Percentiles rank a stretch among this genome's conserved stretches.
Evolutionary conservation across 176 grass and related monocot species (phyloP).

Genomic region (Musa acuminata): DNA sequence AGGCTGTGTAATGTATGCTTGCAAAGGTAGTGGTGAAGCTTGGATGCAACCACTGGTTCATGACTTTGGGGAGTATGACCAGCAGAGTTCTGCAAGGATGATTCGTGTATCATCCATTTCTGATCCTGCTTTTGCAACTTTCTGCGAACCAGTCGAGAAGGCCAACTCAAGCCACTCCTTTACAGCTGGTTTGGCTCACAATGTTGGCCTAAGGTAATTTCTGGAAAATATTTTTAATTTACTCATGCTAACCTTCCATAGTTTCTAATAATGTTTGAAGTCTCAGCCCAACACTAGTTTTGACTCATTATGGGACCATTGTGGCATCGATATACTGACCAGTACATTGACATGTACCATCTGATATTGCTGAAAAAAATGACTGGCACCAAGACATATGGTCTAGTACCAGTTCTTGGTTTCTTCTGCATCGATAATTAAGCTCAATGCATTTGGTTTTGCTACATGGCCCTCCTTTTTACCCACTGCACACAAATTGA

Average conservation of each 20-base stretch:
- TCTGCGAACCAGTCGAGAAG: conserved; percentile 92
- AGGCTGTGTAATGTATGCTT: conserved; percentile 93
- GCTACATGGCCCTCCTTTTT: background rate
- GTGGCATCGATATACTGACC: too few relatives aligned
- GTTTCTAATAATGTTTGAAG: too few relatives aligned
- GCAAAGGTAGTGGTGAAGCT: conserved; percentile 72
- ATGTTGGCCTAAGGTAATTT: conserved; percentile 69
- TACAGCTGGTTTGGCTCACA: conserved; percentile 66
- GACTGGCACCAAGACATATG: too few relatives aligned
- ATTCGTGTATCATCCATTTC: conserved; percentile 71
- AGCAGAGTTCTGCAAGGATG: conserved; percentile 41
- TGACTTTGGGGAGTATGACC: conserved; percentile 42
- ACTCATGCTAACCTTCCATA: background rate
- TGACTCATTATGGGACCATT: too few relatives aligned
- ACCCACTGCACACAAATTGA: background rate
- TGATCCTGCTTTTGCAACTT: conserved; percentile 73
- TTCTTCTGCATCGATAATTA: too few relatives aligned
- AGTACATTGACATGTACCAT: too few relatives aligned
- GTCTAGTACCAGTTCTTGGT: too few relatives aligned
- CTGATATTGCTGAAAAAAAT: background rate
- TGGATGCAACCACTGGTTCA: conserved; percentile 92
- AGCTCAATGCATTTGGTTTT: too few relatives aligned
- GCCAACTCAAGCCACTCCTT: conserved; percentile 86
- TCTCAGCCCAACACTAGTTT: too few relatives aligned
- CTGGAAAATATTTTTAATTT: background rate